phyloP scores from a whole-genome alignment of 2,329 filamentous ascomycete species.

The Neopestalotiopsis clavispora region DNA sequence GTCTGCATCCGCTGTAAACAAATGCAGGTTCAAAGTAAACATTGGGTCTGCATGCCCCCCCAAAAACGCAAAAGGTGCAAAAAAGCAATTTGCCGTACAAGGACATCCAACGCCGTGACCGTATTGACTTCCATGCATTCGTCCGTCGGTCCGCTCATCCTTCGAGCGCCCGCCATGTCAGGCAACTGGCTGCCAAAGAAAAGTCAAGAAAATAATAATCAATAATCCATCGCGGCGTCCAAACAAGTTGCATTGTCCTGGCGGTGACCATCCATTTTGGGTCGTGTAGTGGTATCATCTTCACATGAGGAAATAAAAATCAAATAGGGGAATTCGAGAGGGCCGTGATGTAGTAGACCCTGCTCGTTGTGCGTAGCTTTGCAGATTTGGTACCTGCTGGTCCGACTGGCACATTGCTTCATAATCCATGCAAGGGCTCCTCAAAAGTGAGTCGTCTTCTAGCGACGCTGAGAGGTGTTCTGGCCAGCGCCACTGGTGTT shows the following conservation, averaged over 20 bases:
- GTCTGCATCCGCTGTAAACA: conserved; percentile 3
- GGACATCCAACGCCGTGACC: conserved; percentile 12
- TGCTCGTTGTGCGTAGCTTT: neutral
- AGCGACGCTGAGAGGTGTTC: conserved; percentile 69
- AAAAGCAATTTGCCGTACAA: neutral
- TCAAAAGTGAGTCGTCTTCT: conserved; percentile 84
- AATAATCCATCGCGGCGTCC: neutral
- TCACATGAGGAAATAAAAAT: conserved; percentile 17
- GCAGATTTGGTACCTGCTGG: neutral
- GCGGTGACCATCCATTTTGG: conserved; percentile 3
- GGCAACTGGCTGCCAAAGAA: neutral
- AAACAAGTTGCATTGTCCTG: conserved; percentile 5
- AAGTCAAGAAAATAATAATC: neutral
- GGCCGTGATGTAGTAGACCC: neutral
- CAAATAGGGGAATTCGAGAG: conserved; percentile 8
- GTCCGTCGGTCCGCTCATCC: neutral
- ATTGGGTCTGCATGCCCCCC: neutral
- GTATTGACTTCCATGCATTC: conserved; percentile 7
- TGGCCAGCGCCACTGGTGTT: conserved; percentile 68
- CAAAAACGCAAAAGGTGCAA: conserved; percentile 3
- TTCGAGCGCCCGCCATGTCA: neutral
- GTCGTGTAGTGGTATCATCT: conserved; percentile 21
- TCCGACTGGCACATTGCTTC: neutral
- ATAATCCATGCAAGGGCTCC: conserved; percentile 52
- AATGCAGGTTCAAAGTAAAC: neutral